Evolutionary conservation across 768 basidiomycete species (phyloP).

Genomic region (Nevesoporus exiguus): DNA sequence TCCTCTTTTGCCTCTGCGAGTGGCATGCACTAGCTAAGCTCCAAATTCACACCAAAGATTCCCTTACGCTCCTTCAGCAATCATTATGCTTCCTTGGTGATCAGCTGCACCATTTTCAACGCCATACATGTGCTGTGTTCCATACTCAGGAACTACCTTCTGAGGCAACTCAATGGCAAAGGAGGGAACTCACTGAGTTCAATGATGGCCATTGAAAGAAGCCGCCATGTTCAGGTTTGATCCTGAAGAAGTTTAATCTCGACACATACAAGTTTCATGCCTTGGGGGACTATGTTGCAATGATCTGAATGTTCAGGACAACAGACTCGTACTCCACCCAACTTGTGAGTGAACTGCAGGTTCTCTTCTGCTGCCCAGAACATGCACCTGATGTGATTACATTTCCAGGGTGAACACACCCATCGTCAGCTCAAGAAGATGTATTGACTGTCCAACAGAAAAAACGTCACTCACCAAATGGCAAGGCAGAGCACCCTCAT

Average conservation of each 20-base stretch:
- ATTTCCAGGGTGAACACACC: background rate
- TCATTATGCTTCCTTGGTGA: background rate
- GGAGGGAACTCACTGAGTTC: background rate
- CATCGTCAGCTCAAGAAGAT: background rate
- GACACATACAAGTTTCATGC: background rate
- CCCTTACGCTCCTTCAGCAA: background rate
- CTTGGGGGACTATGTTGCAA: background rate
- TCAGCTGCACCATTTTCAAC: background rate
- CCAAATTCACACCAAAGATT: background rate
- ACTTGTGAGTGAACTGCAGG: background rate
- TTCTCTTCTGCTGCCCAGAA: too few relatives aligned
- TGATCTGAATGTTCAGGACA: background rate
- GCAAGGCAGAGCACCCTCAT: background rate
- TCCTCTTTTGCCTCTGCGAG: background rate
- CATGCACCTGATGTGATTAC: background rate
- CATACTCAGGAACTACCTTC: background rate
- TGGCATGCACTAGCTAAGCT: slow-evolving; percentile 2
- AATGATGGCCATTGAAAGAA: background rate
- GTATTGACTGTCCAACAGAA: background rate
- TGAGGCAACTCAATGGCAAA: background rate
- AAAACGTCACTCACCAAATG: background rate
- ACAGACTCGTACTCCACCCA: background rate
- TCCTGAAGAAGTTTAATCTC: background rate
- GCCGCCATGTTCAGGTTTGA: background rate
- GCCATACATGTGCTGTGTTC: background rate